Conservation (phyloP, 2,329 filamentous ascomycete species). For the Dryadomyces quercivorus region DNA sequence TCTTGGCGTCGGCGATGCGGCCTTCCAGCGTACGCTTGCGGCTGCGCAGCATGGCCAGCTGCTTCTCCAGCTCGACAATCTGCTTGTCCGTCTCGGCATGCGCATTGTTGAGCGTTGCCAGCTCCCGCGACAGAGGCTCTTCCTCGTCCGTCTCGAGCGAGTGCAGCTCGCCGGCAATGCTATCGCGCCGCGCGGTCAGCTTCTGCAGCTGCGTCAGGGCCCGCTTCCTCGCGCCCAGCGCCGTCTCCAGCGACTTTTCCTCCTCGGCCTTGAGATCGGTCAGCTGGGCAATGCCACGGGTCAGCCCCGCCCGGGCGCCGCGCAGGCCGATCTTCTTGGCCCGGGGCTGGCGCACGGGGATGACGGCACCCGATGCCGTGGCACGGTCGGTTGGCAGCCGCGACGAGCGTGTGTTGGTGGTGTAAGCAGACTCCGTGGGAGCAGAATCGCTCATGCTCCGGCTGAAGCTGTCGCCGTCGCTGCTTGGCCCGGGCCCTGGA, state of each 20-base stretch:
- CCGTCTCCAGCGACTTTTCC: constrained; percentile 43
- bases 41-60: constrained; percentile 47
- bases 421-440: constrained; percentile 17
- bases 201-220: constrained; percentile 46
- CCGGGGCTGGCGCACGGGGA: constrained; percentile 49
- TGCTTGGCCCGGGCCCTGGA: constrained; percentile 15
- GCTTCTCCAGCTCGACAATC: constrained; percentile 53
- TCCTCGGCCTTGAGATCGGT: constrained; percentile 58
- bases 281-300: constrained; percentile 50
- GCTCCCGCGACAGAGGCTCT: constrained; percentile 46
- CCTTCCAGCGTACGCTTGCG: constrained; percentile 46
- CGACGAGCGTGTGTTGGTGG: constrained; percentile 16
- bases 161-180: constrained; percentile 38
- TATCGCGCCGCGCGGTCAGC: constrained; percentile 35
- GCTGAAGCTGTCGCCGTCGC: constrained; percentile 18
- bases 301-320: constrained; percentile 52
- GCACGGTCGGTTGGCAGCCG: constrained; percentile 14
- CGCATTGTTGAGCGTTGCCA: constrained; percentile 46
- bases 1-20: constrained; percentile 50
- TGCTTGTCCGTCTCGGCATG: constrained; percentile 42
- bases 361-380: constrained; percentile 33
- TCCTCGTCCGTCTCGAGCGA: constrained; percentile 42
- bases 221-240: constrained; percentile 42
- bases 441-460: constrained; percentile 21
- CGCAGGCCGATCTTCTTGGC: constrained; percentile 42